phyloP scores from a whole-genome alignment of 116 monocot genomes.

The Phalaenopsis hybrid region DNA sequence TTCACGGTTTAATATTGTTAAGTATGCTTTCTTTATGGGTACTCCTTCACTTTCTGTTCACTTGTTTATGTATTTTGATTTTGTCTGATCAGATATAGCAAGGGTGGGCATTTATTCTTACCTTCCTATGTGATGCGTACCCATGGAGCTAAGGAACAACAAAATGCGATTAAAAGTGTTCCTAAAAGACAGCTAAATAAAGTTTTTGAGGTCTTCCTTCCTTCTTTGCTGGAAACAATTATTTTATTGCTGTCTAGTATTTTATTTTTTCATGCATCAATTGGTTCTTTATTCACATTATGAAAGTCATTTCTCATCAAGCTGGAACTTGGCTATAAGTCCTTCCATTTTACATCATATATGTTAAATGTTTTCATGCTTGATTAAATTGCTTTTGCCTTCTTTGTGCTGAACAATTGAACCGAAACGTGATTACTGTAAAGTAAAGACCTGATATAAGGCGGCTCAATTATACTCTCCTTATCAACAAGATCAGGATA shows the following conservation, averaged over 20 bases:
- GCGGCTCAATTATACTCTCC: no score
- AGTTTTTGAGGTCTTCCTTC: constrained; percentile 60
- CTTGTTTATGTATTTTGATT: constrained; percentile 9
- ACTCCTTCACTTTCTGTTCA: background rate
- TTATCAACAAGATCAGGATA: no score
- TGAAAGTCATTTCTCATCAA: background rate
- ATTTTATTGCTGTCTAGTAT: background rate
- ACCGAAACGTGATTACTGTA: background rate
- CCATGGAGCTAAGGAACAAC: constrained; percentile 70
- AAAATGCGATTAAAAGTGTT: constrained; percentile 54
- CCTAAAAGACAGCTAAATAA: constrained; percentile 63
- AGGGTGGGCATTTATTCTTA: constrained; percentile 65
- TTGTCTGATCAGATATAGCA: constrained; percentile 52
- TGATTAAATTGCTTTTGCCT: background rate
- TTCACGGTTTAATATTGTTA: background rate
- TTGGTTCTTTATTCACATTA: background rate
- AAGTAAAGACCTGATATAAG: no score
- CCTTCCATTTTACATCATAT: background rate
- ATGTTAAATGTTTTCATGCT: background rate
- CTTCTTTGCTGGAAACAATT: background rate
- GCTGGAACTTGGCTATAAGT: background rate
- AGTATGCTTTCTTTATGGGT: background rate
- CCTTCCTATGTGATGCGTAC: constrained; percentile 89
- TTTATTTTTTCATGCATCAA: background rate
- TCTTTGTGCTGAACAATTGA: background rate